Evolutionary conservation across 805 yeast species (phyloP).

Genomic region (Pichia thaimueangensis): DNA sequence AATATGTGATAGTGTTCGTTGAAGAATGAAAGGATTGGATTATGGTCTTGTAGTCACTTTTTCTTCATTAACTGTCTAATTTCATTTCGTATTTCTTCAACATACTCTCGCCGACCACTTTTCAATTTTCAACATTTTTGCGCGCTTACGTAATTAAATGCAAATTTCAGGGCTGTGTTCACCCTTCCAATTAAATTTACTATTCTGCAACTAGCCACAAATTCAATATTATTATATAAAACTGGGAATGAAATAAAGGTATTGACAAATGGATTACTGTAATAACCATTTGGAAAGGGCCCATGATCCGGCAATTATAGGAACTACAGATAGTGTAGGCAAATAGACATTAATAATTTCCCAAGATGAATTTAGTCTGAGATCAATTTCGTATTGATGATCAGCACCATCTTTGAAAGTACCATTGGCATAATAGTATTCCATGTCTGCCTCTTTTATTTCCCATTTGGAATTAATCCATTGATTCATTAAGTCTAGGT

Average conservation of each 20-base stretch:
- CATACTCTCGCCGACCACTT: too few species aligned
- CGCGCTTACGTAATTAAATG: too few species aligned
- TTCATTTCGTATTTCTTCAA: too few species aligned
- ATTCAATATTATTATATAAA: too few species aligned
- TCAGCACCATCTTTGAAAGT: slow-evolving; percentile 32
- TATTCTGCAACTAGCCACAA: too few species aligned
- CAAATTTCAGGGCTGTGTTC: too few species aligned
- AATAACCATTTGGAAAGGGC: not conserved
- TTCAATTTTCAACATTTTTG: too few species aligned
- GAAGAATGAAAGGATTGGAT: not conserved
- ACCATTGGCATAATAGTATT: slow-evolving; percentile 51
- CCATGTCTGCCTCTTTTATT: slow-evolving; percentile 70
- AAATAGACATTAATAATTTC: slow-evolving; percentile 2
- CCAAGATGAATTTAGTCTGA: slow-evolving; percentile 16
- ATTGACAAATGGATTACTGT: not conserved
- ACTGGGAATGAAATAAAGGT: too few species aligned
- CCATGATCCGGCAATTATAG: not conserved
- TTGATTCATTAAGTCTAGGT: slow-evolving; percentile 46
- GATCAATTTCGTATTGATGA: slow-evolving; percentile 15
- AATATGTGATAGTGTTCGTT: too few species aligned
- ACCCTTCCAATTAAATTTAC: too few species aligned
- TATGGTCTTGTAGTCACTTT: too few species aligned
- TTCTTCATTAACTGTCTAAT: too few species aligned
- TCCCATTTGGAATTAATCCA: slow-evolving; percentile 77
- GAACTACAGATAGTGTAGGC: not conserved